Evolutionary conservation across 2,329 filamentous ascomycete species (phyloP).

Genomic region (Chrysoporthe deuterocubensis): DNA sequence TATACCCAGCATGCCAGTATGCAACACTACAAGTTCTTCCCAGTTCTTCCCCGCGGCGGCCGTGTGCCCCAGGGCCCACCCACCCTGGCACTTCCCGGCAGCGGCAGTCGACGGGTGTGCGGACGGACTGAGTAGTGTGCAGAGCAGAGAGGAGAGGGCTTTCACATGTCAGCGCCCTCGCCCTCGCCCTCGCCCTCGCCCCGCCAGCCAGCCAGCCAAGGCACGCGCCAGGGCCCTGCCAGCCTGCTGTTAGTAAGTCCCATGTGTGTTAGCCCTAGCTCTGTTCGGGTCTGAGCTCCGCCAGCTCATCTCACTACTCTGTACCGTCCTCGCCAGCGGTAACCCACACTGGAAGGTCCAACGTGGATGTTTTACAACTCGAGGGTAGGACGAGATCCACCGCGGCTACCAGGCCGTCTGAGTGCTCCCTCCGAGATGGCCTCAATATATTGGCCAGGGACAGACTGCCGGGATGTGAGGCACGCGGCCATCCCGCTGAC

Average conservation of each 20-base stretch:
- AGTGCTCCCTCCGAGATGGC: too few relatives aligned
- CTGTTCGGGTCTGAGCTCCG: neutral
- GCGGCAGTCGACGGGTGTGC: neutral
- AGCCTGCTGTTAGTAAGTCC: neutral
- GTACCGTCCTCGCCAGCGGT: neutral
- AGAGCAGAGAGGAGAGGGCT: neutral
- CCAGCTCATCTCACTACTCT: neutral
- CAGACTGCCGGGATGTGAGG: neutral
- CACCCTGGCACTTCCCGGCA: neutral
- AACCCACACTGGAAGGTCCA: neutral
- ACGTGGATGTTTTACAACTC: neutral
- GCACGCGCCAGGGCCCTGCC: neutral
- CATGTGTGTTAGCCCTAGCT: neutral
- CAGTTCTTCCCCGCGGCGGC: too few relatives aligned
- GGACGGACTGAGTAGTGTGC: too few relatives aligned
- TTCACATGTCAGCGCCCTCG: constrained; percentile 7
- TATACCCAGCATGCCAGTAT: too few relatives aligned
- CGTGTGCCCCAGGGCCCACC: neutral
- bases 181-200: neutral
- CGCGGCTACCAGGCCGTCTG: neutral
- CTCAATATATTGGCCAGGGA: neutral
- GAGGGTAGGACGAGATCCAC: neutral
- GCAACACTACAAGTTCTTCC: too few relatives aligned
- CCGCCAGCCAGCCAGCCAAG: neutral
- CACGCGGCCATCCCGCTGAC: neutral